A percentile compares a stretch with the other conserved stretches of the same genome.
These are phyloP conservation scores for Plasmopara muralis DNA, from an alignment of 352 stramenopile genomes.

Conservation along the genomic window DNA sequence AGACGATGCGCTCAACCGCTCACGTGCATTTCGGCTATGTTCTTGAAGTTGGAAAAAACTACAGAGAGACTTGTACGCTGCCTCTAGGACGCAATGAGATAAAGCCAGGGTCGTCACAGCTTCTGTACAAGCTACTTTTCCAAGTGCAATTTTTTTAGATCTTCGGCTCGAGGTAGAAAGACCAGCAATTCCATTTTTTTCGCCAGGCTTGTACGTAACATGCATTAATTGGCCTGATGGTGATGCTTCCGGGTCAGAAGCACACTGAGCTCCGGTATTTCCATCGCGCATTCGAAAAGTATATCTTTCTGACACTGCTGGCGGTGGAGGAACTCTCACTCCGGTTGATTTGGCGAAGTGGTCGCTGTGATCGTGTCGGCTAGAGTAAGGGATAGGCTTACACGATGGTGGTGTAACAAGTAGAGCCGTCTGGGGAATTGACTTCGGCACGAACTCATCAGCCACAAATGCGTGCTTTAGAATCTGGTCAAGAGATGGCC, in stretches of 20 bases:
- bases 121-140: slow-evolving; percentile 2
- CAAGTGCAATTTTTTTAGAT: slow-evolving; percentile 6
- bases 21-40: slow-evolving; percentile 21
- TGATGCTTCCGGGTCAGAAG: slow-evolving; percentile 23
- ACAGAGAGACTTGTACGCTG: slow-evolving; percentile 48
- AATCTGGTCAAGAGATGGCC: slow-evolving; percentile 72
- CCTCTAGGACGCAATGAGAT: slow-evolving; percentile 36
- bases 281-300: slow-evolving; percentile 32
- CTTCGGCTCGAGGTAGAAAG: slow-evolving; percentile 10
- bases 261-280: slow-evolving; percentile 22
- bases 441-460: slow-evolving; percentile 47
- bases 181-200: not conserved
- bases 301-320: slow-evolving; percentile 26
- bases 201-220: slow-evolving; percentile 18
- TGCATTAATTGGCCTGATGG: slow-evolving; percentile 14
- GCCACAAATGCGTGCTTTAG: slow-evolving; percentile 71
- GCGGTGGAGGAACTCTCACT: slow-evolving; percentile 16
- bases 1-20: slow-evolving; percentile 47
- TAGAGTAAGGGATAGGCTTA: slow-evolving; percentile 28
- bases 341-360: slow-evolving; percentile 20
- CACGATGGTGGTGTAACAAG: slow-evolving; percentile 64
- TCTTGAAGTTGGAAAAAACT: slow-evolving; percentile 67
- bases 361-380: slow-evolving; percentile 20
- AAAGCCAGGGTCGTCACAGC: slow-evolving; percentile 3
- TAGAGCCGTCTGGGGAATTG: slow-evolving; percentile 54